Evolutionary conservation across 495 filamentous ascomycete genomes (phyloP), one percentile per base, ranked within the genome.

Genomic region (Mytilinidion resinicola): DNA sequence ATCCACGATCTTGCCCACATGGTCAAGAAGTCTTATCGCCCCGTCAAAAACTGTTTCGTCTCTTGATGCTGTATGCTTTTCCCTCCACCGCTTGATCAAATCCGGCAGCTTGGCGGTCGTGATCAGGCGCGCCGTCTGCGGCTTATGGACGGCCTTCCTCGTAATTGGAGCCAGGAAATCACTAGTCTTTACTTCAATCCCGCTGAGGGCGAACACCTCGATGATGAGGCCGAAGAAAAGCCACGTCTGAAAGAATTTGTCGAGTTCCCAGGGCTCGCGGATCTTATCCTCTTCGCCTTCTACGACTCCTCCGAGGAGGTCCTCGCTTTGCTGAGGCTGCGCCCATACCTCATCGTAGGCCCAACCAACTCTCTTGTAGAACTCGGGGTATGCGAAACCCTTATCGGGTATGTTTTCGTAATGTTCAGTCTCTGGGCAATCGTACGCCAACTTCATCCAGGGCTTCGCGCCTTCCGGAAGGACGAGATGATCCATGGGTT

Each of bases 191-290:
- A 54, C 36, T 41, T 41, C 19, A 5, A 54, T 54, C 20, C 34
- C 51, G 20, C 12, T 42, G 6, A 54, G 51, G 3, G 10, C 20
- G 21, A 54, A 54, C 17, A 54, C 51, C 21, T 54, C 51, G 39
- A 54, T 54, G 51, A 54, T 54, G 38, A 54, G 51, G n/a, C 51
- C 51, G 35, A 54, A 54, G 51, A 54, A 25, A 11, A 54, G 51
- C 51, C 51, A 54, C 15, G 51, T 54, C 14, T 54, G 51, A n/a
- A 54, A 54, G 51, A 54, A 54, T 25, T 20, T 38, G 15, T 54
- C 51, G 17, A 54, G 36, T 25, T 54, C 51, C 51, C 51, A 54
- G 7, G 51, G 38, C 51, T 54, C 34, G 21, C 51, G 51, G 9
- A 42, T 20, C 10, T 19, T 42, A 43, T 43, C 41, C 34, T 54